These are phyloP conservation scores for Epichloe elymi DNA, from an alignment of 2,329 filamentous ascomycete species.

Conservation along the genomic window DNA sequence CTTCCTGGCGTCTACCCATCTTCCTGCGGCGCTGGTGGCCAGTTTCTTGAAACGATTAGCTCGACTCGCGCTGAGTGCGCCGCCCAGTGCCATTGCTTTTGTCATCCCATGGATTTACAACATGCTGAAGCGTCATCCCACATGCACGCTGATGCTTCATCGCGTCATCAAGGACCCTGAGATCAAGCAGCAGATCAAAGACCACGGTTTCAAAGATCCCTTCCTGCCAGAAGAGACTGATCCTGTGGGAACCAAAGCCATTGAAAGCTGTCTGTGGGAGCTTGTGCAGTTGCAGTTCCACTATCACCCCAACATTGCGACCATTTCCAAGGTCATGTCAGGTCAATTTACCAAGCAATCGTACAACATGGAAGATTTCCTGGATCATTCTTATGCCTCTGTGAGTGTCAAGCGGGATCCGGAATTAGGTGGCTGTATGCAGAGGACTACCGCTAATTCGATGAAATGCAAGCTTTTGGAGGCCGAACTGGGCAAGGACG, in stretches of 20 bases:
- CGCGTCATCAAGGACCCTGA: conserved; percentile 50
- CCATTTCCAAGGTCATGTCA: conserved; percentile 81
- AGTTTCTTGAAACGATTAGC: conserved; percentile 94
- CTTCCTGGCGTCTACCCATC: conserved; percentile 81
- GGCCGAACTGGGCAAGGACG: conserved; percentile 66
- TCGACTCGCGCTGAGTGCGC: conserved; percentile 71
- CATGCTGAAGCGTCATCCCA: conserved; percentile 75
- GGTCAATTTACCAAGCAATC: conserved; percentile 95
- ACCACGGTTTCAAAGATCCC: conserved; percentile 52
- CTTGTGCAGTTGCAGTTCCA: conserved; percentile 81
- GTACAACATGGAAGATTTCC: conserved; percentile 93
- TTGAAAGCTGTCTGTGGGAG: conserved; percentile 93
- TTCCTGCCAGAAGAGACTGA: conserved; percentile 66
- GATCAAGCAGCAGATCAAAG: conserved; percentile 44
- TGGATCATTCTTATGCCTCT: conserved; percentile 83
- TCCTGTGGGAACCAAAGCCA: conserved; percentile 72
- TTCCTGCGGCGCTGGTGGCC: conserved; percentile 79
- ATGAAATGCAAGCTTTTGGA: conserved; percentile 52
- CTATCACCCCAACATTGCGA: conserved; percentile 94
- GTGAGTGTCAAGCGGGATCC: conserved; percentile 33
- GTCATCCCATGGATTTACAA: conserved; percentile 95
- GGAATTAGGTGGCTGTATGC: not conserved
- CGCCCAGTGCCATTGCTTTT: conserved; percentile 77
- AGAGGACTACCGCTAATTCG: not conserved
- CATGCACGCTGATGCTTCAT: conserved; percentile 93